These are phyloP conservation scores for Whalleya microplaca DNA, from an alignment of 2,329 filamentous ascomycete genomes.

Conservation along the genomic window DNA sequence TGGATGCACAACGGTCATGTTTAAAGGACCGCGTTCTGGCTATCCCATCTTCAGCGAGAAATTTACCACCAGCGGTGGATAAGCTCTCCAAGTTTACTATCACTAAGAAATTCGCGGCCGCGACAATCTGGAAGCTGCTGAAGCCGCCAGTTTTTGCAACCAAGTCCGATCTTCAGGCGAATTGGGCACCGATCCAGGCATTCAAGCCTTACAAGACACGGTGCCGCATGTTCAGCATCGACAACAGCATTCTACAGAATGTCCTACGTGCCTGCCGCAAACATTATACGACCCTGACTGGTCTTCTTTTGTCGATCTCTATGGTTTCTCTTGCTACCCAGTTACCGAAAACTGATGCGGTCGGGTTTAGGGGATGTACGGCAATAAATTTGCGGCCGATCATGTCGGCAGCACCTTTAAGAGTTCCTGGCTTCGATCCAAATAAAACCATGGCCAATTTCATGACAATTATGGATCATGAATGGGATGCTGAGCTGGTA, in stretches of 20 bases:
- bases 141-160: slow-evolving; percentile 5
- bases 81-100: slow-evolving; percentile 16
- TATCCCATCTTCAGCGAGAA: slow-evolving; percentile 4
- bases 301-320: slow-evolving; percentile 20
- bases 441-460: slow-evolving; percentile 26
- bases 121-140: slow-evolving; percentile 13
- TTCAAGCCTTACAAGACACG: slow-evolving; percentile 6
- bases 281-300: slow-evolving; percentile 27
- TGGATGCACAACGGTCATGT: background rate
- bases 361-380: slow-evolving; percentile 18
- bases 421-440: slow-evolving; percentile 9
- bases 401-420: slow-evolving; percentile 9
- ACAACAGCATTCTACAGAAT: slow-evolving; percentile 1
- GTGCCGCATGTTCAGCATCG: slow-evolving; percentile 16
- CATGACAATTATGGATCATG: slow-evolving; percentile 23
- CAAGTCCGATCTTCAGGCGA: slow-evolving; percentile 1
- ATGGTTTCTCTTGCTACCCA: slow-evolving; percentile 15
- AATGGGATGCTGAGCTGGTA: slow-evolving; percentile 20
- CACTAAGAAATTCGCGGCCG: slow-evolving; percentile 6
- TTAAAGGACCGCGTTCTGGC: slow-evolving; percentile 17
- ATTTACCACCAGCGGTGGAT: slow-evolving; percentile 14
- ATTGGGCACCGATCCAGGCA: slow-evolving; percentile 15
- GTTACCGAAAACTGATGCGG: slow-evolving; percentile 6
- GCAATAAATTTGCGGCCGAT: slow-evolving; percentile 25
- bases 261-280: slow-evolving; percentile 19